Base-by-base conservation (phyloP, 139 green algal genomes). In the Desmodesmus armatus region DNA sequence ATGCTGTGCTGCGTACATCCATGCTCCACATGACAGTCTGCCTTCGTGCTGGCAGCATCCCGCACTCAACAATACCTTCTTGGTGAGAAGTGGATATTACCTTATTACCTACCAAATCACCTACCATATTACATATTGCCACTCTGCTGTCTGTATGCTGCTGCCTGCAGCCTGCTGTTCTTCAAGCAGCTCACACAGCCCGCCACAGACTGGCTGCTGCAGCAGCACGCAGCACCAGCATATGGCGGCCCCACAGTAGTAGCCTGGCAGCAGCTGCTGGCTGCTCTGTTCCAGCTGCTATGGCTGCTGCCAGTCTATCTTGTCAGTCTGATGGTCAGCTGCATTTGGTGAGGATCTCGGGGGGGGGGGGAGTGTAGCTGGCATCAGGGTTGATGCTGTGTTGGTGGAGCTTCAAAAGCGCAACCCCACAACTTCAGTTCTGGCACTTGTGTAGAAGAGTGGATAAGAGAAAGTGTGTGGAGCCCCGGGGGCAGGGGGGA, bases 251-350 rank as follows among this genome's bases (percentile, higher is more conserved):
- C 27, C 17, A 63, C 67, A 13, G 66, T 82, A 2, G 44, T 51
- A 3, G 39, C 33, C 2, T 53, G 66, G 6, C 51, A 62, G n/a
- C 23, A 35, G 27, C 9, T 88, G 39, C 72, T 96, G 49, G 23
- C 78, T 0, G 39, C 80, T 1, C 7, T 88, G 0, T 95, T 90
- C 79, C 71, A 90, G 25, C 60, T 89, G 76, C 39, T 95, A n/a
- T 97, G 94, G 94, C 87, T 97, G 70, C 71, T 94, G 66, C 94
- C 94, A 3, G 90, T 90, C 25, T 97, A 97, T 63, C 44, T 84
- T 55, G 83, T 95, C 40, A 94, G 88, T 51, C 75, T 96, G 5
- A 35, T 95, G 0, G 88, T 96, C 80, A 97, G 92, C 89, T 94
- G 88, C 85, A 86, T 91, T 9, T 94, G 90, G 93, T 96, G 79